Evolutionary conservation across 2,329 filamentous ascomycete species (phyloP), one percentile per base, ranked within the genome.

Genomic region (Aureobasidium vineae): DNA sequence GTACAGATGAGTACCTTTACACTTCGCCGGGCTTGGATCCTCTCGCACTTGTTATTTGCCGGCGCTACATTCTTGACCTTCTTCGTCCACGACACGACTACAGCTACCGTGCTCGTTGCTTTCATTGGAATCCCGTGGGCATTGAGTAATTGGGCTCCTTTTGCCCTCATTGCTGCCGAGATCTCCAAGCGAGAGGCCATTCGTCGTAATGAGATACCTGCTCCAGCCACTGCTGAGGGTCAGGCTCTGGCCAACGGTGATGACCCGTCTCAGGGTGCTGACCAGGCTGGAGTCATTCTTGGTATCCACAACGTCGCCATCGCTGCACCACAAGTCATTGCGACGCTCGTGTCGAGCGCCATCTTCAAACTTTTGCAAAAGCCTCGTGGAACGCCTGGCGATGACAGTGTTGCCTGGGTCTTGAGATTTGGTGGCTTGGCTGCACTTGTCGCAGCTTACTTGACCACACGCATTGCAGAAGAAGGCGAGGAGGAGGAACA

Each of bases 241-340:
- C 74, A 77, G 50, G 70, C 79, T 36, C 72, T 82, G 16, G 78
- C 79, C 5, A 67, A 75, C 13, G 78, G 77, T 19, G 80, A 84
- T 54, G 83, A 83, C n/a, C 83, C 84, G 2, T 82, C 86, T 31
- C 83, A 86, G 45, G 73, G 71, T 13, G 82, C 86, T 2, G 90
- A 93, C 72, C 90, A 95, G 75, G 91, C 92, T 5, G 92, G 94
- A 49, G 90, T 97, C 47, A 92, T 98, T 52, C 84, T 98, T 2
- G 94, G 94, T 10, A 92, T 98, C 65, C 94, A 98, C 81, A 98
- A 98, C 77, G 94, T 98, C 79, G 89, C 93, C 19, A 90, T 98
- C 71, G 92, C 93, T 0, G 88, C 92, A 5, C 94, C 94, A 1
- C 94, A 98, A 75, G 93, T 97, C 68, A 84, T 97, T 65, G 92